phyloP scores from a whole-genome alignment of 2,329 filamentous ascomycete species.

The Aspergillus proliferans region DNA sequence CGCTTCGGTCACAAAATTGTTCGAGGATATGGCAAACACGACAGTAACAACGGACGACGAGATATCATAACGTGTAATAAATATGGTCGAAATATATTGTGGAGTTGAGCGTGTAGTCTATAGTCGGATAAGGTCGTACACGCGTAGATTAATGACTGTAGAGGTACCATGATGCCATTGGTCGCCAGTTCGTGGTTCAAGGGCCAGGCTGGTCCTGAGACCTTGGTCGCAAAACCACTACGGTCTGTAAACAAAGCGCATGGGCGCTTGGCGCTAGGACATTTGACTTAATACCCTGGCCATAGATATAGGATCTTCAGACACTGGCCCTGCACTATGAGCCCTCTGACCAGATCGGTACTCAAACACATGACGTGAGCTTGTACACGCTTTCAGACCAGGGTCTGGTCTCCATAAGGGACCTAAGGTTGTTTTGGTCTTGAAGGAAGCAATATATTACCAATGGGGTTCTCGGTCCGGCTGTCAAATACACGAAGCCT shows the following conservation, averaged over 20 bases:
- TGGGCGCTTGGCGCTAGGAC: background rate
- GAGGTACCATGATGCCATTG: background rate
- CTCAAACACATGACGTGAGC: background rate
- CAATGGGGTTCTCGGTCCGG: no score
- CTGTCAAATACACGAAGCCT: no score
- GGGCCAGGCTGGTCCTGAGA: background rate
- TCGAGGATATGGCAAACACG: slow-evolving; percentile 5
- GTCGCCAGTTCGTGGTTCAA: slow-evolving; percentile 8
- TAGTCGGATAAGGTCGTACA: slow-evolving; percentile 4
- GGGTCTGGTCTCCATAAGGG: background rate
- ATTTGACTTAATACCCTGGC: background rate
- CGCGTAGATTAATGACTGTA: slow-evolving; percentile 4
- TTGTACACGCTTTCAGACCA: background rate
- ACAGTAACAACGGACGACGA: slow-evolving; percentile 6
- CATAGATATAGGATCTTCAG: background rate
- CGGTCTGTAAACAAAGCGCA: background rate
- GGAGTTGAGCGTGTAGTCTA: slow-evolving; percentile 1
- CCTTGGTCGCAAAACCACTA: background rate
- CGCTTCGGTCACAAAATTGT: slow-evolving; percentile 10
- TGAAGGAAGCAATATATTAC: no score
- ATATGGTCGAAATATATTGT: background rate
- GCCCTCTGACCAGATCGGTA: background rate
- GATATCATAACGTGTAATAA: background rate
- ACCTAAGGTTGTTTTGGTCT: no score
- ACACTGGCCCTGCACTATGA: background rate